Evolutionary conservation across 1,139 yeast species (phyloP), one percentile per base, ranked within the genome.

Genomic region (Eremothecium coryli): DNA sequence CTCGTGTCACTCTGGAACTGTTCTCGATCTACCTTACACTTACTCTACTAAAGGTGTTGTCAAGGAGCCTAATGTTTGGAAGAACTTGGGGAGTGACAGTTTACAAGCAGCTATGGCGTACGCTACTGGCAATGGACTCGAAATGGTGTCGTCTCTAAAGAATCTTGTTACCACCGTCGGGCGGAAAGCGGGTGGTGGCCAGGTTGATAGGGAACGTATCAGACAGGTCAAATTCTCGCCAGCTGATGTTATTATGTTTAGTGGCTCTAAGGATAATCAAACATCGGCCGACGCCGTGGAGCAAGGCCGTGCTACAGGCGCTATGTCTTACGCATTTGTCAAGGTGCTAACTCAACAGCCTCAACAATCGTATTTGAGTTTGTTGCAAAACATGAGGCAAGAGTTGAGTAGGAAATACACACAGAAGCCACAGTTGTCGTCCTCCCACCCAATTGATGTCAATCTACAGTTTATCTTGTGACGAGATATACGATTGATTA

Each of bases 1-100:
- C 61, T 80, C 93, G 14, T 88, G 97, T 56, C 97, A 88, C 56
- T 82, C 95, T 2, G 97, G 96, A 18, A 79, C 95, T 3, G 93
- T 77, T 1, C 62, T 88, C 51, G 97, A 88, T 58, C 64, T 88
- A 45, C 97, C 97, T 2, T 88, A 77, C 52, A 75, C 79, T 33
- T 88, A 88, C 60, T 77, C 93, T 12, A 90, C 97, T 10, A 82
- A 84, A 54, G 97, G 97, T 37, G 76, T 84, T 4, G 65, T 88
- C 35, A 88, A 88, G 62, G 95, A 86, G 59, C 95, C 94, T 27
- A 85, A 79, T 58, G 63, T 86, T 48, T 74, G 79, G 65, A 82
- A 85, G 56, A 94, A 85, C 47, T 84, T 88, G 4, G 93, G 94
- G 10, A 62, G 66, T 35, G 93, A 82, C 31, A 79, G 93, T 3